phyloP scores from a whole-genome alignment of 1,284 basidiomycete species.

The Ceratobasidium sp. region DNA sequence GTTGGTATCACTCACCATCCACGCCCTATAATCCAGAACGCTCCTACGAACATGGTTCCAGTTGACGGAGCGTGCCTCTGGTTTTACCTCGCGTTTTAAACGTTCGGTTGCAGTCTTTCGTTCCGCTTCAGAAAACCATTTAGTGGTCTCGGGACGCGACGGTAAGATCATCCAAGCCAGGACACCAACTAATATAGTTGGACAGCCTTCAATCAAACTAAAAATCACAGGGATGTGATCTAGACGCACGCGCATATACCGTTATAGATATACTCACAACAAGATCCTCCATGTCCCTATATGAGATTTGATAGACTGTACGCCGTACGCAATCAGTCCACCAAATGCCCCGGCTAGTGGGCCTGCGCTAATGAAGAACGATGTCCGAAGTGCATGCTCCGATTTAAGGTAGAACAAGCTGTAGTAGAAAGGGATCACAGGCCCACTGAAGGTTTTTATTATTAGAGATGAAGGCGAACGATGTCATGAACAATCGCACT shows the following conservation, averaged over 20 bases:
- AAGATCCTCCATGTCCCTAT: constrained; percentile 40
- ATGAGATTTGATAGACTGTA: constrained; percentile 40
- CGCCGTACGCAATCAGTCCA: constrained; percentile 43
- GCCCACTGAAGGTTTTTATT: constrained; percentile 35
- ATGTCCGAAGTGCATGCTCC: constrained; percentile 37
- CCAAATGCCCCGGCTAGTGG: constrained; percentile 42
- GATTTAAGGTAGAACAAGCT: constrained; percentile 40
- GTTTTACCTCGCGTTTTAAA: constrained; percentile 30
- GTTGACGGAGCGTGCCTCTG: constrained; percentile 20
- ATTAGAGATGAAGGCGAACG: neutral
- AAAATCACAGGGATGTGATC: neutral
- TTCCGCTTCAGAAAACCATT: constrained; percentile 40
- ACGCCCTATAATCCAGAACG: constrained; percentile 26
- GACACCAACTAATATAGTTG: constrained; percentile 38
- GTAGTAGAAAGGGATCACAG: constrained; percentile 41
- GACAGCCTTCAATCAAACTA: constrained; percentile 39
- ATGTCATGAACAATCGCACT: neutral
- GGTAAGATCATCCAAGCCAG: constrained; percentile 36
- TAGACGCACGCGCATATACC: neutral
- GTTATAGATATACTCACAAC: constrained; percentile 9
- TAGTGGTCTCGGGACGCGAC: constrained; percentile 40
- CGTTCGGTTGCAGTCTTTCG: constrained; percentile 34
- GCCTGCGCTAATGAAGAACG: constrained; percentile 41
- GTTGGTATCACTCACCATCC: constrained; percentile 33
- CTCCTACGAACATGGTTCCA: constrained; percentile 33